Percentiles rank a stretch among this genome's conserved stretches.
These are phyloP conservation scores for Stylosanthes scabra DNA, from an alignment of 331 rosid species.

Conservation along the genomic window DNA sequence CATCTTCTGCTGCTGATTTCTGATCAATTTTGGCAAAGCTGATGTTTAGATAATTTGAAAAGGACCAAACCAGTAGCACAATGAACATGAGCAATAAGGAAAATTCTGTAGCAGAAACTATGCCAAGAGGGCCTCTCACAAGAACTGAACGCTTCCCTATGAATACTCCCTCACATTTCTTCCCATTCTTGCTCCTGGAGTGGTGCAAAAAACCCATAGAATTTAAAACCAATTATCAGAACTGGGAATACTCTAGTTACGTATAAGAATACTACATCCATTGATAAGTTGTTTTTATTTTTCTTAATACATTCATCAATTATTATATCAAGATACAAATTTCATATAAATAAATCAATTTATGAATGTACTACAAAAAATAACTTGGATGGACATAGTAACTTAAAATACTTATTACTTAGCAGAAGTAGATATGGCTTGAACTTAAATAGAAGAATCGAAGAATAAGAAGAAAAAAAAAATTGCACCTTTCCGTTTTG, in stretches of 20 bases:
- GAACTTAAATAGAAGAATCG: not conserved
- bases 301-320: no score
- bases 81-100: slow-evolving; percentile 55
- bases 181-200: slow-evolving; percentile 11
- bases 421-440: not conserved
- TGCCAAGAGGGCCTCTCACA: slow-evolving; percentile 66
- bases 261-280: not conserved
- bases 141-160: slow-evolving; percentile 46
- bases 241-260: not conserved
- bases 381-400: no score
- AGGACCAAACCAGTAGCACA: slow-evolving; percentile 62
- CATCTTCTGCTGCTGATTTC: slow-evolving; percentile 41
- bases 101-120: slow-evolving; percentile 54
- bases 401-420: not conserved
- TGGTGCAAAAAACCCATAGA: not conserved
- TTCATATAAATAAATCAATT: no score
- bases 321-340: no score
- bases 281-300: no score
- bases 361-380: no score
- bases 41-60: slow-evolving; percentile 35
- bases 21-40: slow-evolving; percentile 36
- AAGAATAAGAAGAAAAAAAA: not conserved
- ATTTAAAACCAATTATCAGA: slow-evolving; percentile 14
- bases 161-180: slow-evolving; percentile 11
- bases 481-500: slow-evolving; percentile 27